These are phyloP conservation scores for Coniochaeta sp. DNA, from an alignment of 2,329 filamentous ascomycete species.

Conservation along the genomic window DNA sequence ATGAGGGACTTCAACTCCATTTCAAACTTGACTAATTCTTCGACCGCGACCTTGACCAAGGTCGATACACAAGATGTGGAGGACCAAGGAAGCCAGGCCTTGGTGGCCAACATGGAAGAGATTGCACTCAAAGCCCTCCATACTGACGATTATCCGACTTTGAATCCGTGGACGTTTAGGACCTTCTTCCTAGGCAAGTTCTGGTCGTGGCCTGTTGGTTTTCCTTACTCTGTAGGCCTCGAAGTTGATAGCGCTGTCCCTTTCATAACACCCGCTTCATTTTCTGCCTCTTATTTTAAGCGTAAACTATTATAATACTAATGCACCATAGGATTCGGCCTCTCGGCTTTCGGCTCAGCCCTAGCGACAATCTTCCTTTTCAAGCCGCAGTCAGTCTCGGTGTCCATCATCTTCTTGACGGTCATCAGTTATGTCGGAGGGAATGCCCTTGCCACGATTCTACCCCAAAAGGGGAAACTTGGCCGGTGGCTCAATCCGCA, in stretches of 20 bases:
- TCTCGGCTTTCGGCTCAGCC: conserved; percentile 27
- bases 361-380: conserved; percentile 37
- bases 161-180: conserved; percentile 28
- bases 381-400: conserved; percentile 35
- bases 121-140: conserved; percentile 13
- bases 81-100: not conserved
- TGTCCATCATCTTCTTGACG: conserved; percentile 34
- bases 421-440: conserved; percentile 35
- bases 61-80: not conserved
- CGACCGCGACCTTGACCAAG: not conserved
- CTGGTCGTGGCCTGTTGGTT: not conserved
- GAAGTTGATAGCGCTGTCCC: not conserved
- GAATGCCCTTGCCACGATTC: conserved; percentile 26
- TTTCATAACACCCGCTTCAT: not conserved
- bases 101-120: not conserved
- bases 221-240: not conserved
- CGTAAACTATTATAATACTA: too few species aligned
- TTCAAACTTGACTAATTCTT: not conserved
- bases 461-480: conserved; percentile 23
- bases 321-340: conserved; percentile 17
- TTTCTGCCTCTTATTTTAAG: too few species aligned
- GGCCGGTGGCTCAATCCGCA: conserved; percentile 20
- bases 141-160: conserved; percentile 26
- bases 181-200: conserved; percentile 25
- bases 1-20: not conserved